Base-by-base conservation (phyloP, 2,329 filamentous ascomycete genomes). In the Arthroderma sp. region DNA sequence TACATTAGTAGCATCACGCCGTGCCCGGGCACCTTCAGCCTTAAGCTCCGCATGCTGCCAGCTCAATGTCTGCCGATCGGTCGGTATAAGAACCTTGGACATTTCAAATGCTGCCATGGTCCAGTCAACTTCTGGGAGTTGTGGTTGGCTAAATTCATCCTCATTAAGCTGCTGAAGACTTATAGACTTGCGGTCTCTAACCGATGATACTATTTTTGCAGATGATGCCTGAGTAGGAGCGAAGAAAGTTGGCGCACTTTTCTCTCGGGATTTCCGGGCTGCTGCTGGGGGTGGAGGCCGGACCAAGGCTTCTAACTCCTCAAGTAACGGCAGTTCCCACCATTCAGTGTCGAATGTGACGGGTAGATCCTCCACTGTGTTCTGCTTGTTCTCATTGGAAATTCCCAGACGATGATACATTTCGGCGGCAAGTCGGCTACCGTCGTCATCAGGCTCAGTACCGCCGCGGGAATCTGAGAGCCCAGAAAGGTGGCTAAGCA, bases 401-500 rank as follows among this genome's bases (percentile, higher is more conserved):
- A 58, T 44, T 38, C 50, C 53, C 44, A 65, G 48, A 8, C 57
- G 56, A 50, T 72, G 67, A 22, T 70, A 69, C 74, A 80, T 80
- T 49, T 81, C 78, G 40, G 68, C 69, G 8, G 69, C 73, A 8
- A 81, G 64, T 0, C 75, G 72, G 43, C 61, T 66, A 40, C 51
- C 59, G 48, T 51, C 53, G 22, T 44, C 50, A 43, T 49, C 47
- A 39, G 53, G 48, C 52, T 56, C 40, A 37, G 46, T 44, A 49
- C 53, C 36, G 48, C 53, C 43, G 59, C 57, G 30, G 61, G 64
- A 43, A 36, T 78, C 77, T 36, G 78, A 79, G 34, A 98, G 73
- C 4, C 89, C 91, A 53, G 84, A 85, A 11, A 98, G 61, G 62
- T 98, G 91, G 60, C 88, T 94, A 47, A 95, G 67, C 3, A 95